Evolutionary conservation across 2,329 filamentous ascomycete genomes (phyloP), one percentile per base, ranked within the genome.

Genomic region (Exserohilum turcica): DNA sequence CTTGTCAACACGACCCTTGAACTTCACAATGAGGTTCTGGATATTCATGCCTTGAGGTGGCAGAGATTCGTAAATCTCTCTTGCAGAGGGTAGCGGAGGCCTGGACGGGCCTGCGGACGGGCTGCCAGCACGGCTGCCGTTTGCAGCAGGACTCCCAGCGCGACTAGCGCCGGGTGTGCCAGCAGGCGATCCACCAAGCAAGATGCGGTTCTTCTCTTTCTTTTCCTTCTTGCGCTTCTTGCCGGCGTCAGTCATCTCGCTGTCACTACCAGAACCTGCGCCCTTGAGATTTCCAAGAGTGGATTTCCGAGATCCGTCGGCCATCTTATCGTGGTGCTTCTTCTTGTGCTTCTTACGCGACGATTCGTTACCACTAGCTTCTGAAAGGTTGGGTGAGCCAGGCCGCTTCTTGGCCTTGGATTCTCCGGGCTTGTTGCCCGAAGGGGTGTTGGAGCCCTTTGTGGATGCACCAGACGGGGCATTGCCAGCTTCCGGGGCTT

Each of bases 341-440:
- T 77, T 77, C 65, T 78, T 79, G 31, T 74, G 71, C 52, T 66
- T 67, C 78, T 90, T 91, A 61, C 89, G 88, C 19, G 87, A 85
- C 0, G 90, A 93, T 72, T 97, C 93, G 64, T 92, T 95, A 47
- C 91, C 93, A 71, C 91, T 96, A 8, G 91, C 91, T 71, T 97
- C 93, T 2, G 92, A 97, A 28, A 90, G 82, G 60, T 92, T 89
- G 3, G 92, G 91, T 13, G 92, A 96, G 15, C 92, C 91, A 28
- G 90, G 84, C 27, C 93, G 87, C 78, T 97, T 97, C 46, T 93
- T 83, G 66, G 83, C 84, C 49, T 63, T 67, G 48, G 79, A 66
- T 63, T 85, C 81, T 35, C 77, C 59, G 45, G 78, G 72, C 63
- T 79, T 80, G 40, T 82, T 80, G 32, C 84, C 84, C 28, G 82